A percentile compares a stretch with the other conserved stretches of the same genome.
Conservation (phyloP, 2,329 filamentous ascomycete genomes). For the Juglanconis oblonga region DNA sequence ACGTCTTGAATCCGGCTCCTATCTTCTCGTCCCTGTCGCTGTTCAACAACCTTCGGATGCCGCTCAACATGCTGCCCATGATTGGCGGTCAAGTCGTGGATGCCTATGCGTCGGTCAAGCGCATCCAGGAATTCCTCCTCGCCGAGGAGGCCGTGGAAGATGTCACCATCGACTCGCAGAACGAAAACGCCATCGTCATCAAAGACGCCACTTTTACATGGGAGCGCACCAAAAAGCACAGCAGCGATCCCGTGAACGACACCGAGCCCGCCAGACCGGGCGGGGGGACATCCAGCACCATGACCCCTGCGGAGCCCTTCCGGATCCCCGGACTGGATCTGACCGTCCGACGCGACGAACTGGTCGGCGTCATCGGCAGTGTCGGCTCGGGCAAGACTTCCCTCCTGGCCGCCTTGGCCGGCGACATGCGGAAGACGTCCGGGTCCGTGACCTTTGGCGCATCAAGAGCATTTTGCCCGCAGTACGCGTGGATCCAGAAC, state of each 20-base stretch:
- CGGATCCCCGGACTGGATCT: slow-evolving; percentile 64
- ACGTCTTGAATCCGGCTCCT: slow-evolving; percentile 66
- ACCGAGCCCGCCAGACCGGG: slow-evolving; percentile 39
- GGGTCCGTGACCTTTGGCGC: slow-evolving; percentile 73
- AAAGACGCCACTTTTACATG: slow-evolving; percentile 73
- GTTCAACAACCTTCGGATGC: slow-evolving; percentile 82
- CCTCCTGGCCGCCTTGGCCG: slow-evolving; percentile 75
- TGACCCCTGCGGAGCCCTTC: slow-evolving; percentile 61
- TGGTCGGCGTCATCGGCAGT: slow-evolving; percentile 72
- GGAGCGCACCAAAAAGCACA: slow-evolving; percentile 60
- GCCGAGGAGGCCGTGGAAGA: slow-evolving; percentile 77
- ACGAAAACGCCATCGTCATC: slow-evolving; percentile 66
- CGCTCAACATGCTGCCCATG: slow-evolving; percentile 77
- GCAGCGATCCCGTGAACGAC: slow-evolving; percentile 40
- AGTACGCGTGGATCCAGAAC: slow-evolving; percentile 94
- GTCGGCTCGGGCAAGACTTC: slow-evolving; percentile 84
- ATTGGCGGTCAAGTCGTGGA: slow-evolving; percentile 82
- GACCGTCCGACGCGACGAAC: slow-evolving; percentile 64
- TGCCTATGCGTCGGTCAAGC: slow-evolving; percentile 73
- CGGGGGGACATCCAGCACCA: slow-evolving; percentile 45
- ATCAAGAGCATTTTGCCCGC: slow-evolving; percentile 78
- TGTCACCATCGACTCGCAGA: slow-evolving; percentile 47
- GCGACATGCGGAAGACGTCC: slow-evolving; percentile 78
- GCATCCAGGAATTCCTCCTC: slow-evolving; percentile 78
- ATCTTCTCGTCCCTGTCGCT: slow-evolving; percentile 86